These are phyloP conservation scores for Aspergillus luchuensis DNA, from an alignment of 2,329 filamentous ascomycete genomes.

Conservation along the genomic window DNA sequence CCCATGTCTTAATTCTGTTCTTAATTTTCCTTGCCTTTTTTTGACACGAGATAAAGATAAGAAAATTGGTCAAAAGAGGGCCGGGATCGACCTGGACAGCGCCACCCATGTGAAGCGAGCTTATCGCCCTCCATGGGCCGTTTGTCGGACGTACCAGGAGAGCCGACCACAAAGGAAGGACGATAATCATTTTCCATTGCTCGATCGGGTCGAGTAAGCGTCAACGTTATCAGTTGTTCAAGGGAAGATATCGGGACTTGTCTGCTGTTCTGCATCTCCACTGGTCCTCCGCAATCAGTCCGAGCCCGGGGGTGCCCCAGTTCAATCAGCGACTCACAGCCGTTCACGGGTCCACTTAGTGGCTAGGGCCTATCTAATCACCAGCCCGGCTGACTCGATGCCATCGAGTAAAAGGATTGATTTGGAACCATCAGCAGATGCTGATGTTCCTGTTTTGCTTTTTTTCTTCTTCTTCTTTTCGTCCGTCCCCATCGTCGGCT, in stretches of 20 bases:
- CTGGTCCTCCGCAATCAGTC: conserved; percentile 23
- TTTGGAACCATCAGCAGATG: conserved; percentile 7
- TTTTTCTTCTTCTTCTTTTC: not conserved
- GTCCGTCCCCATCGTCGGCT: too few species aligned
- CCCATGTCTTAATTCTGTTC: not conserved
- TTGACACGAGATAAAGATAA: conserved; percentile 13
- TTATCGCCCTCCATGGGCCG: conserved; percentile 17
- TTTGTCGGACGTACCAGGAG: not conserved
- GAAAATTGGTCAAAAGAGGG: conserved; percentile 15
- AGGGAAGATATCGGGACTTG: not conserved
- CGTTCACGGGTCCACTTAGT: conserved; percentile 9
- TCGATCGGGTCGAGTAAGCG: conserved; percentile 26
- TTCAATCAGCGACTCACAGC: conserved; percentile 13
- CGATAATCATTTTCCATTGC: conserved; percentile 17
- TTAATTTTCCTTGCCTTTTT: too few species aligned
- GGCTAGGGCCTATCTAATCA: conserved; percentile 27
- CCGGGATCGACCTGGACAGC: conserved; percentile 7
- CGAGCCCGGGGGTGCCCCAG: not conserved
- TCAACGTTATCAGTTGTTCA: conserved; percentile 27
- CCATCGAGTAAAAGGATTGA: conserved; percentile 37
- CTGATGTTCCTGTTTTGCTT: not conserved
- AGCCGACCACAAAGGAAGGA: not conserved
- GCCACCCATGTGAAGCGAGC: conserved; percentile 8
- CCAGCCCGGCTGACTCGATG: conserved; percentile 35
- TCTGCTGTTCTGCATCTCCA: conserved; percentile 15